A percentile compares a stretch with the other conserved stretches of the same genome.
These are phyloP conservation scores for Syncephalastrum racemosum DNA, from an alignment of 371 early-diverging fungal species.

Conservation along the genomic window DNA sequence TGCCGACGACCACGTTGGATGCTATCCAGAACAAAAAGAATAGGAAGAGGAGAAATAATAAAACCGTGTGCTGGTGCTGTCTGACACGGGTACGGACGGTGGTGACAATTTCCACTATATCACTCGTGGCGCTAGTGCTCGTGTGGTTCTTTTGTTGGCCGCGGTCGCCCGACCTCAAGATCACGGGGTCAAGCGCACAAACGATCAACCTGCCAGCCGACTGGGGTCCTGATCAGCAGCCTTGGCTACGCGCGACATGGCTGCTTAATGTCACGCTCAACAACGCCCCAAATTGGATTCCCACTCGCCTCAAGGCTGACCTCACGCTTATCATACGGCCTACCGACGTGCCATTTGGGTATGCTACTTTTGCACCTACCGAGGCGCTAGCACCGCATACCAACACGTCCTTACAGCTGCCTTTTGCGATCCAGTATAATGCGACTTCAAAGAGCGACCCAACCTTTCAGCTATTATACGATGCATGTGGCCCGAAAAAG, in stretches of 20 bases:
- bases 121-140: slow-evolving; percentile 1
- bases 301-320: slow-evolving; percentile 20
- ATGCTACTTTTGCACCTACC: neutral
- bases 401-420: slow-evolving; percentile 7
- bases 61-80: too few species aligned
- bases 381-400: slow-evolving; percentile 7
- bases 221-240: slow-evolving; percentile 25
- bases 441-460: slow-evolving; percentile 19
- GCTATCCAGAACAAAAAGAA: too few species aligned
- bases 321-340: slow-evolving; percentile 15
- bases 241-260: slow-evolving; percentile 23
- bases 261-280: slow-evolving; percentile 30
- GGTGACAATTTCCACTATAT: too few species aligned
- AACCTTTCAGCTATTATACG: slow-evolving; percentile 26
- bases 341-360: neutral
- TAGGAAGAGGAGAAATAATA: too few species aligned
- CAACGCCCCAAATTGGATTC: slow-evolving; percentile 29
- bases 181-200: slow-evolving; percentile 1
- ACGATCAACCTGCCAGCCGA: slow-evolving; percentile 4
- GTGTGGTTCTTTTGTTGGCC: slow-evolving; percentile 32
- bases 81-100: too few species aligned
- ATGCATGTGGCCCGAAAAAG: slow-evolving; percentile 29
- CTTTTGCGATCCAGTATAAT: slow-evolving; percentile 17
- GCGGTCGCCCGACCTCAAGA: slow-evolving; percentile 19
- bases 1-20: too few species aligned